Evolutionary conservation across 148 eudicot species (phyloP).

Genomic region (Rhododendron williamsianum): DNA sequence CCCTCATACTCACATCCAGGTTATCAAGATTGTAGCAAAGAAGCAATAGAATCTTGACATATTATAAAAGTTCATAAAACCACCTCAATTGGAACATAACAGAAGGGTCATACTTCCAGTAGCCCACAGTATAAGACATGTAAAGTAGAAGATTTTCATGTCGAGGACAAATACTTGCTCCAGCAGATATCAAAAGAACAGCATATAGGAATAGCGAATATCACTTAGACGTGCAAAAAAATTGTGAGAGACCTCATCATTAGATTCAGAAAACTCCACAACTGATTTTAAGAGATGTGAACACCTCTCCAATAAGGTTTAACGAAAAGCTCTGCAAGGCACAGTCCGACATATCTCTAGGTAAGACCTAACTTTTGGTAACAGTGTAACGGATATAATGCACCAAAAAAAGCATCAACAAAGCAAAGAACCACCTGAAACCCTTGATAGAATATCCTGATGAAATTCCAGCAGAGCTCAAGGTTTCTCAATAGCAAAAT

Average conservation of each 20-base stretch:
- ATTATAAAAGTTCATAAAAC: not conserved
- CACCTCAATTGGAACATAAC: not conserved
- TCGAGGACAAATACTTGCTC: not conserved
- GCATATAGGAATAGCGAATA: not conserved
- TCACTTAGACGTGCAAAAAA: not conserved
- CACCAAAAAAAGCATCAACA: not conserved
- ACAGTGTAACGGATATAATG: not conserved
- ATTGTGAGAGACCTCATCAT: not conserved
- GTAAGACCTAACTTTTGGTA: not conserved
- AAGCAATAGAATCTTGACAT: not conserved
- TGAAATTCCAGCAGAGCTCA: not conserved
- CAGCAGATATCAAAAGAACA: not conserved
- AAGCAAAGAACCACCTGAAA: not conserved
- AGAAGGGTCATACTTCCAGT: not conserved
- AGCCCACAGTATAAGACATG: not conserved
- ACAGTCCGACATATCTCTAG: not conserved
- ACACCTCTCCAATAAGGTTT: not conserved
- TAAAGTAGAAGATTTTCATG: not conserved
- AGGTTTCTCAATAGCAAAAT: not conserved
- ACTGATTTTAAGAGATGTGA: not conserved
- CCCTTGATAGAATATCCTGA: not conserved
- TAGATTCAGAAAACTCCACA: not conserved
- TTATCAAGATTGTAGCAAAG: not conserved
- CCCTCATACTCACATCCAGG: not conserved
- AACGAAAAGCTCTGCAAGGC: not conserved